These are phyloP conservation scores for Umbilicaria muhlenbergii DNA, from an alignment of 495 filamentous ascomycete species.

Conservation along the genomic window DNA sequence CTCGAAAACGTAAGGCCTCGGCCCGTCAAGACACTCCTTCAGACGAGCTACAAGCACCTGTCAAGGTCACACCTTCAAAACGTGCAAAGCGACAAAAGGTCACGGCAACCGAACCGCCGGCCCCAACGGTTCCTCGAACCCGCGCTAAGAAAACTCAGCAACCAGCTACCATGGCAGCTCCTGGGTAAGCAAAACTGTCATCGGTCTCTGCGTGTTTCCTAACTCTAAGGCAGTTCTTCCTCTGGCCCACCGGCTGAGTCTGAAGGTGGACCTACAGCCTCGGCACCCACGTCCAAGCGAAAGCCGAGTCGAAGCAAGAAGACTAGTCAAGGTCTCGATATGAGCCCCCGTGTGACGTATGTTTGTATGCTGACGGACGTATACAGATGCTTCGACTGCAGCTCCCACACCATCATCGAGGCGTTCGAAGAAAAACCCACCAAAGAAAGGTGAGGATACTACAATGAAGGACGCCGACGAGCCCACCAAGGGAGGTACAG, in stretches of 20 bases:
- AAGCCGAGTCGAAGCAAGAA: conserved; percentile 55
- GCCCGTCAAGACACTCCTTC: conserved; percentile 23
- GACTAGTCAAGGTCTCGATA: conserved; percentile 19
- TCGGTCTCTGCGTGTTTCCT: background rate
- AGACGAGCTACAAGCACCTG: conserved; percentile 24
- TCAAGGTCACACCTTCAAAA: conserved; percentile 25
- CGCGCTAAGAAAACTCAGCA: conserved; percentile 48
- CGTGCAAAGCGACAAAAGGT: conserved; percentile 37
- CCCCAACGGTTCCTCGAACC: conserved; percentile 23
- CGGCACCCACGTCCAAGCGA: conserved; percentile 42
- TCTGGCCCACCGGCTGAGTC: conserved; percentile 28
- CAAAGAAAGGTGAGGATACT: conserved; percentile 35
- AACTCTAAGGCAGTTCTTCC: conserved; percentile 22
- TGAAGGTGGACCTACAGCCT: conserved; percentile 23
- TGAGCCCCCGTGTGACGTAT: no score
- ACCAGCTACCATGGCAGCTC: conserved; percentile 64
- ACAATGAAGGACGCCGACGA: conserved; percentile 24
- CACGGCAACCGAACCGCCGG: conserved; percentile 9
- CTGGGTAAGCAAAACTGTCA: conserved; percentile 41
- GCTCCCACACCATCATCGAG: conserved; percentile 23
- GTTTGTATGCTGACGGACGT: no score
- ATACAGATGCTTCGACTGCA: conserved; percentile 7
- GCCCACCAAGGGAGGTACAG: conserved; percentile 15
- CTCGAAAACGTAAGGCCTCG: conserved; percentile 43
- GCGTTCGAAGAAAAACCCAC: conserved; percentile 40